These are phyloP conservation scores for Colletotrichum brevisporum DNA, from an alignment of 2,329 filamentous ascomycete species.

Conservation along the genomic window DNA sequence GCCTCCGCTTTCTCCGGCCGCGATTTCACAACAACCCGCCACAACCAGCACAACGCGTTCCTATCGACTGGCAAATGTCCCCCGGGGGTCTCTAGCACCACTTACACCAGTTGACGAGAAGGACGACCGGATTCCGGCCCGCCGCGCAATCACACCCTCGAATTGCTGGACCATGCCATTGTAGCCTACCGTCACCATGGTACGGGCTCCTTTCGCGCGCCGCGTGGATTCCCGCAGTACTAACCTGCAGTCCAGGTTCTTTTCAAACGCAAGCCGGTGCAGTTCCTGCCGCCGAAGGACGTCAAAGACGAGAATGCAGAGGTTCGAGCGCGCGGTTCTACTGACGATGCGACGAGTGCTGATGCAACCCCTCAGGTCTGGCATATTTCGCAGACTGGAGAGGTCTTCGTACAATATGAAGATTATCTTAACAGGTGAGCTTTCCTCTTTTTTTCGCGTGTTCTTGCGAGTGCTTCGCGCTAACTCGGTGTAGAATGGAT, in stretches of 20 bases:
- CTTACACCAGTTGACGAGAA: slow-evolving; percentile 31
- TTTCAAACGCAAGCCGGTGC: slow-evolving; percentile 95
- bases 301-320: slow-evolving; percentile 87
- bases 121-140: slow-evolving; percentile 57
- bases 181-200: slow-evolving; percentile 49
- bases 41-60: slow-evolving; percentile 42
- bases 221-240: slow-evolving; percentile 22
- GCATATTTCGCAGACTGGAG: slow-evolving; percentile 90
- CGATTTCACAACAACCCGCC: slow-evolving; percentile 28
- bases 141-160: slow-evolving; percentile 47
- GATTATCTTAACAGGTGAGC: slow-evolving; percentile 85
- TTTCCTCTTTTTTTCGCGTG: slow-evolving; percentile 2
- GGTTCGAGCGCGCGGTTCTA: slow-evolving; percentile 64
- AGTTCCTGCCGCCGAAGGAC: slow-evolving; percentile 79
- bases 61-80: slow-evolving; percentile 39
- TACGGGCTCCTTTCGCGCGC: slow-evolving; percentile 45
- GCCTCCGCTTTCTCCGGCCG: slow-evolving; percentile 32
- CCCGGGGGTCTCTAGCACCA: slow-evolving; percentile 9
- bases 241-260: slow-evolving; percentile 76
- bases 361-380: slow-evolving; percentile 76
- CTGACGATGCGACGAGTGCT: slow-evolving; percentile 38
- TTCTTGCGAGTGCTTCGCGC: slow-evolving; percentile 32
- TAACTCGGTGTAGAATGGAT: slow-evolving; percentile 77
- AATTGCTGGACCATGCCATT: slow-evolving; percentile 39
- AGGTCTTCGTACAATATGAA: slow-evolving; percentile 91